Base-by-base conservation (phyloP, 495 filamentous ascomycete species). In the Talaromyces stipitatus region DNA sequence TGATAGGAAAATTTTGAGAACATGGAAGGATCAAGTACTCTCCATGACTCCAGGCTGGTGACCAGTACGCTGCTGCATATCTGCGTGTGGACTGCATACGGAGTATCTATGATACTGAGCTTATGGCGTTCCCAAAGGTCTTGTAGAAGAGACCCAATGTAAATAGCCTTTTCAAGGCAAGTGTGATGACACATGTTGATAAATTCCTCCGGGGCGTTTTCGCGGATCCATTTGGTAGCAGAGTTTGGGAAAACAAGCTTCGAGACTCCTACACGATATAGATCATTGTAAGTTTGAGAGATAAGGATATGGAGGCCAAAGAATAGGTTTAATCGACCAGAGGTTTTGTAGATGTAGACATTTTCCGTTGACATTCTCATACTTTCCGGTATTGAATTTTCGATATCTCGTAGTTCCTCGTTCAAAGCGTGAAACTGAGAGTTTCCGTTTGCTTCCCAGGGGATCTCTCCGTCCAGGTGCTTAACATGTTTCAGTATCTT, bases 331-430 rank as follows among this genome's bases (percentile, higher is more conserved):
- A 51, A 29, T 24, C 48, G 48, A 26, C 48, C 48, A 24, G 48
- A 51, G n/a, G 48, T 28, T n/a, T 51, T 51, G 48, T 51, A 51
- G 26, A 51, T 51, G 48, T 51, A 51, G 48, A 51, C 16, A 29
- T 51, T 51, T 51, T 51, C 48, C 3, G 48, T 24, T 14, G 48
- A 51, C 48, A 51, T 51, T 30, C 18, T 51, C n/a, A 51, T 23
- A 9, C 24, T 51, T 14, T n/a, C 48, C 10, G 48, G 24, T 27
- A 51, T 51, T 16, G 48, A 51, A 28, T 8, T 51, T 24, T 51
- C 48, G n/a, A 51, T 12, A 51, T 51, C 48, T 28, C 48, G 24
- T 51, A 51, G 18, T 30, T 51, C 48, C 24, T 16, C 16, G 26
- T 51, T 24, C 23, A 51, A n/a, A 9, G 9, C 11, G 23, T 28